These are phyloP conservation scores for Leucosporidium scottii DNA, from an alignment of 768 basidiomycete species.

Conservation along the genomic window DNA sequence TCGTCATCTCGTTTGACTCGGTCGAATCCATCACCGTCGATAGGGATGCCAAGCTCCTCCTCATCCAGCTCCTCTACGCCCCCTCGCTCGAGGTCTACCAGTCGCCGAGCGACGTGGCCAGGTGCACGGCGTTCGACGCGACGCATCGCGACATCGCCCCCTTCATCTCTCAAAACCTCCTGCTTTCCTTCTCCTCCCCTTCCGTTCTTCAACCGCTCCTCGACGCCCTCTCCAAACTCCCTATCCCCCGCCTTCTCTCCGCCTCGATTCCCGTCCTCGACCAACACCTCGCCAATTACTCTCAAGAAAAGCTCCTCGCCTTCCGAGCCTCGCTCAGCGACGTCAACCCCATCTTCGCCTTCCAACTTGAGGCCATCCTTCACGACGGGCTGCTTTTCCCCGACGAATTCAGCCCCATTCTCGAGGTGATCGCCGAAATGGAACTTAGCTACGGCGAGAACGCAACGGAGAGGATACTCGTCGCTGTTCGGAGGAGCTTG, in stretches of 20 bases:
- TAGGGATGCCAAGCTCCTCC: not conserved
- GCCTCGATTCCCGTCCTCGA: not conserved
- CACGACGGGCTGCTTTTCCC: conserved; percentile 11
- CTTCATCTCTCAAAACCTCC: not conserved
- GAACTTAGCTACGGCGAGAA: not conserved
- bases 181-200: not conserved
- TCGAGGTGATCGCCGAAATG: not conserved
- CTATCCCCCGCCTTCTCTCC: not conserved
- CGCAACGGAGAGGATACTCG: conserved; percentile 1
- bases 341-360: conserved; percentile 4
- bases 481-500: not conserved
- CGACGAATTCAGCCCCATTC: not conserved
- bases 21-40: not conserved
- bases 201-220: not conserved
- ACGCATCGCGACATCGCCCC: not conserved
- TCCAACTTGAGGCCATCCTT: conserved; percentile 15
- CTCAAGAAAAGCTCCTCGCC: not conserved
- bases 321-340: not conserved
- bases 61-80: not conserved
- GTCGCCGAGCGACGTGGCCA: not conserved
- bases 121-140: not conserved
- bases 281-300: not conserved
- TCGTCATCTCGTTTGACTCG: not conserved
- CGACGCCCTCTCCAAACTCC: not conserved
- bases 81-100: not conserved